These are phyloP conservation scores for Cyberlindnera nakhonratchasimensis DNA, from an alignment of 805 yeast species.

Conservation along the genomic window DNA sequence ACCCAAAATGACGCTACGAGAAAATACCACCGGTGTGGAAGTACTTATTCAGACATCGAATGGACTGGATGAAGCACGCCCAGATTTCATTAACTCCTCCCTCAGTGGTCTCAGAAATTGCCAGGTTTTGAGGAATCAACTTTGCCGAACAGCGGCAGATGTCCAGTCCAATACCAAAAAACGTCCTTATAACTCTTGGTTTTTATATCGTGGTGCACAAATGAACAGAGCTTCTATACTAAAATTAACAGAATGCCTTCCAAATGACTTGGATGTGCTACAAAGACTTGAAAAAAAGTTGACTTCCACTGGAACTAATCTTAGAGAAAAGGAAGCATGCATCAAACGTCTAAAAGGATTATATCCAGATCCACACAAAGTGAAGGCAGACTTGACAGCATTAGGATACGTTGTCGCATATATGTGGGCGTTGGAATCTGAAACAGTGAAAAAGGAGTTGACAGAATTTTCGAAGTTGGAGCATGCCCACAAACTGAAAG, in stretches of 20 bases:
- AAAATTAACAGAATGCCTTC: slow-evolving; percentile 3
- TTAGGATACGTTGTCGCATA: slow-evolving; percentile 7
- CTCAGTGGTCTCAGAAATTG: slow-evolving; percentile 1
- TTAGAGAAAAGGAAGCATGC: not conserved
- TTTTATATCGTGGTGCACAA: slow-evolving; percentile 10
- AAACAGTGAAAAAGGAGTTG: not conserved
- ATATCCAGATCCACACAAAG: slow-evolving; percentile 2
- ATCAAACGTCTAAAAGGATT: not conserved
- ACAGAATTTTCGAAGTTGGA: slow-evolving; percentile 6
- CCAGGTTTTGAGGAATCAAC: slow-evolving; percentile 6
- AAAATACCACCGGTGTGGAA: not conserved
- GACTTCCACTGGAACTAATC: not conserved
- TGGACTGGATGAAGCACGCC: slow-evolving; percentile 2
- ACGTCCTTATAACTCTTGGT: slow-evolving; percentile 12
- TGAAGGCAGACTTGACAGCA: slow-evolving; percentile 4
- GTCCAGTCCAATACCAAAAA: slow-evolving; percentile 1
- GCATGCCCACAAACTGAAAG: slow-evolving; percentile 8
- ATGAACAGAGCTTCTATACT: slow-evolving; percentile 6
- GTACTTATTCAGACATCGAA: slow-evolving; percentile 9
- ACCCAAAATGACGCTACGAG: slow-evolving; percentile 8
- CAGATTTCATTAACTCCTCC: not conserved
- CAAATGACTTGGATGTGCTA: slow-evolving; percentile 1
- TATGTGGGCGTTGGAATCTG: slow-evolving; percentile 7
- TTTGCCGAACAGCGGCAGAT: slow-evolving; percentile 2
- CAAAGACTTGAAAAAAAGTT: not conserved